These are phyloP conservation scores for Verticillium isaacii DNA, from an alignment of 2,329 filamentous ascomycete genomes.

Conservation along the genomic window DNA sequence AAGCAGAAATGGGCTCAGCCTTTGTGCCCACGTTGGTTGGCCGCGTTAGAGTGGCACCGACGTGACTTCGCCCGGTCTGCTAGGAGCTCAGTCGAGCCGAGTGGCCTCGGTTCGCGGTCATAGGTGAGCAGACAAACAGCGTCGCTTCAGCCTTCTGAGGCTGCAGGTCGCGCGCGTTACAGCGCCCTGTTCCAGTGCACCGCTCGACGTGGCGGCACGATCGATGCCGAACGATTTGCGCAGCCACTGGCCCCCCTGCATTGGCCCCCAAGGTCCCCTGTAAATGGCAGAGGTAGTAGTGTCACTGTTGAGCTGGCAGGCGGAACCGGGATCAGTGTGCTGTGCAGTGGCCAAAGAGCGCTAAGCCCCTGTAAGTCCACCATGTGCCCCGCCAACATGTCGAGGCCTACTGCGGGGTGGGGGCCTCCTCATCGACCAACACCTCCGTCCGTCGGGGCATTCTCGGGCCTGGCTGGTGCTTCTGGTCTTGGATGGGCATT, in stretches of 20 bases:
- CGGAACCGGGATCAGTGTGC: background rate
- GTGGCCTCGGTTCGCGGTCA: background rate
- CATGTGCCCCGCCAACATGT: background rate
- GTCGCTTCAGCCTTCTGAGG: background rate
- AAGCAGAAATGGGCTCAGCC: background rate
- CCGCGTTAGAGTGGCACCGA: too few relatives aligned
- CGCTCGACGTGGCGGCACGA: too few relatives aligned
- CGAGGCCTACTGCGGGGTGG: too few relatives aligned
- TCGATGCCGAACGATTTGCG: too few relatives aligned
- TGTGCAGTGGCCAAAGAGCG: background rate
- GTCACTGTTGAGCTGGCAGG: background rate
- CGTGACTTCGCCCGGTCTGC: background rate
- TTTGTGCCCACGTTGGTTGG: background rate
- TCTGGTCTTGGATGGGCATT: too few relatives aligned
- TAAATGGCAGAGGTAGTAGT: too few relatives aligned
- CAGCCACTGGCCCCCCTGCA: too few relatives aligned
- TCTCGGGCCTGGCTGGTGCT: too few relatives aligned
- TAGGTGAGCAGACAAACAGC: background rate
- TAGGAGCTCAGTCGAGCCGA: background rate
- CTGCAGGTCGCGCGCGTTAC: background rate
- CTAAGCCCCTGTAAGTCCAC: background rate
- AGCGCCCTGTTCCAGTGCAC: background rate
- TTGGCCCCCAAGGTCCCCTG: too few relatives aligned
- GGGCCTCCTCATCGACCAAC: too few relatives aligned
- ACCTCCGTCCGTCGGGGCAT: too few relatives aligned